Evolutionary conservation across 106 monocot species (phyloP).

Genomic region (Allium sativum): DNA sequence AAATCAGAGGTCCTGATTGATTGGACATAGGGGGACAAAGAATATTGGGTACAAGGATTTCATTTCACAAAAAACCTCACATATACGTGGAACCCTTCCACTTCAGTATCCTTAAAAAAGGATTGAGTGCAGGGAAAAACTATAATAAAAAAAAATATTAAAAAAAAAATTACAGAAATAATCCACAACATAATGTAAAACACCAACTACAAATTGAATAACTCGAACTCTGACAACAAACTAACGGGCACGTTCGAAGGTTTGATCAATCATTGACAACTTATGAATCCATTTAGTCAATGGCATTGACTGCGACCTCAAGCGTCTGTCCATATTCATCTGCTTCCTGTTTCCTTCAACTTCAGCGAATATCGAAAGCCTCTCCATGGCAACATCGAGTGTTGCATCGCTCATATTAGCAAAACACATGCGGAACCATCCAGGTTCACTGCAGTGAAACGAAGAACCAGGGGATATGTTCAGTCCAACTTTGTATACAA

Average conservation of each 20-base stretch:
- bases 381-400: constrained; percentile 40
- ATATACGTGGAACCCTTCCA: background rate
- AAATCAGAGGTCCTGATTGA: too few species aligned
- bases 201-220: too few species aligned
- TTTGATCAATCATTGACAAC: background rate
- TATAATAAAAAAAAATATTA: background rate
- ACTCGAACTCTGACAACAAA: background rate
- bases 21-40: too few species aligned
- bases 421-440: constrained; percentile 90
- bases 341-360: too few species aligned
- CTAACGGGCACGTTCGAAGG: constrained; percentile 8
- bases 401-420: constrained; percentile 70
- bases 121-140: constrained; percentile 2
- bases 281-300: constrained; percentile 10
- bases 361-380: constrained; percentile 31
- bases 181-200: background rate
- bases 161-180: background rate
- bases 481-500: constrained; percentile 58
- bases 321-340: background rate
- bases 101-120: background rate
- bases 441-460: constrained; percentile 79
- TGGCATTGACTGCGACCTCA: background rate
- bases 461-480: constrained; percentile 85
- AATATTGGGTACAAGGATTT: too few species aligned
- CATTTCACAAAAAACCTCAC: too few species aligned